A percentile compares a stretch with the other conserved stretches of the same genome.
These are phyloP conservation scores for Pyrenochaeta sp. DNA, from an alignment of 2,329 filamentous ascomycete species.

Conservation along the genomic window DNA sequence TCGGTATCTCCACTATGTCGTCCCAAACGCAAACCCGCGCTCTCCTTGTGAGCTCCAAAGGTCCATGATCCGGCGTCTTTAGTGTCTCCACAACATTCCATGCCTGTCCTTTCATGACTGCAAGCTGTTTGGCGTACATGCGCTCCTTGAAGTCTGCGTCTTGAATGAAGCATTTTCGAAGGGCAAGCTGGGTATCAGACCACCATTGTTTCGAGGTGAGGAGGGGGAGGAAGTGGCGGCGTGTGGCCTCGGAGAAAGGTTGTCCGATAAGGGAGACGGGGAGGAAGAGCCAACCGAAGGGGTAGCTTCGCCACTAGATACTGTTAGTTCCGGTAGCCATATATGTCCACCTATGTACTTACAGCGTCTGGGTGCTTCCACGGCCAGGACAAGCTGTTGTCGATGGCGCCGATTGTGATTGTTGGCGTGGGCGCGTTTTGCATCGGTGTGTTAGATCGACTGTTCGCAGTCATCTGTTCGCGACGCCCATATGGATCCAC, in stretches of 20 bases:
- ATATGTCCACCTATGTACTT: conserved; percentile 40
- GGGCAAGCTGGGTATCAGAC: conserved; percentile 87
- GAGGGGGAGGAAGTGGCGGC: conserved; percentile 94
- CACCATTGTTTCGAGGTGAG: conserved; percentile 96
- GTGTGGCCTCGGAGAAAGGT: conserved; percentile 92
- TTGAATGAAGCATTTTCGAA: conserved; percentile 87
- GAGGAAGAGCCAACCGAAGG: conserved; percentile 97
- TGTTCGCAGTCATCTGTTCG: conserved; percentile 82
- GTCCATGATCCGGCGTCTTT: conserved; percentile 90
- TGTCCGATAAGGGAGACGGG: conserved; percentile 95
- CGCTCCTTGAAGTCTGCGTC: conserved; percentile 97
- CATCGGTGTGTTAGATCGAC: conserved; percentile 65
- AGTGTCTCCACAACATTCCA: conserved; percentile 99
- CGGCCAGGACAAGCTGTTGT: conserved; percentile 97
- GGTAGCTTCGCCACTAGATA: conserved; percentile 78
- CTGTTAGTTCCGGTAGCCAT: conserved; percentile 18
- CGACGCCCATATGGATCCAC: conserved; percentile 74
- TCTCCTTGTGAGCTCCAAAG: conserved; percentile 88
- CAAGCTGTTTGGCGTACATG: conserved; percentile 98
- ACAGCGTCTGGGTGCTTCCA: conserved; percentile 98
- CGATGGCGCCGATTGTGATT: conserved; percentile 88
- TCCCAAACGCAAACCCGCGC: conserved; percentile 97
- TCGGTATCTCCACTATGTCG: conserved; percentile 92
- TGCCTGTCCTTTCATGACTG: conserved; percentile 98
- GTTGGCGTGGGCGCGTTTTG: conserved; percentile 61